phyloP scores from a whole-genome alignment of 129 eudicot species.

The Chrysanthemum makinoi region DNA sequence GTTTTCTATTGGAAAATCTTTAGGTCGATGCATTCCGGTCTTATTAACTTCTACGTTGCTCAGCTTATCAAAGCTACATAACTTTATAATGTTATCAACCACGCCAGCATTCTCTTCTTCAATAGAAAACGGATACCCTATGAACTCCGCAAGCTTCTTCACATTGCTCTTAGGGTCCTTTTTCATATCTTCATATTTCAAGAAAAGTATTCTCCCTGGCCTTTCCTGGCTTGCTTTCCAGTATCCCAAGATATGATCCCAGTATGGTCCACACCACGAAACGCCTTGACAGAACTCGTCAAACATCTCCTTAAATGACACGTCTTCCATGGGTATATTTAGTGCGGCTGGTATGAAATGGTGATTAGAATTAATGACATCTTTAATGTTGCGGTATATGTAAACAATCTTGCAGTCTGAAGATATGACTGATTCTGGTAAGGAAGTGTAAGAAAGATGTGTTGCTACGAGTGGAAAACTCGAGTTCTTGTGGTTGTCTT shows the following conservation, averaged over 20 bases:
- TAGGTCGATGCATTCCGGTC: neutral
- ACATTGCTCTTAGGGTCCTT: neutral
- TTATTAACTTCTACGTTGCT: conserved; percentile 8
- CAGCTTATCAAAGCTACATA: conserved; percentile 14
- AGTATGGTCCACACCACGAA: conserved; percentile 6
- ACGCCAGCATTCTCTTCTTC: conserved; percentile 4
- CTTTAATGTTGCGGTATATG: conserved; percentile 32
- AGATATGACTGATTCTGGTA: conserved; percentile 19
- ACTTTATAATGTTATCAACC: neutral
- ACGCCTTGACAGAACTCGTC: conserved; percentile 5
- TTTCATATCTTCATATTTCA: conserved; percentile 15
- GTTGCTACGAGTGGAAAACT: conserved; percentile 24
- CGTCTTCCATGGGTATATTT: neutral
- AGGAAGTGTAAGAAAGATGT: conserved; percentile 24
- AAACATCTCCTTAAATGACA: neutral
- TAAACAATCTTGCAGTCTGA: conserved; percentile 36
- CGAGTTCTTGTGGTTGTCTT: neutral
- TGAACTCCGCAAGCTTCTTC: conserved; percentile 8
- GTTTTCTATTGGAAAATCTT: neutral
- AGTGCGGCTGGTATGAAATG: neutral
- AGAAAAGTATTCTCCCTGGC: neutral
- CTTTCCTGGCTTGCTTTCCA: conserved; percentile 17
- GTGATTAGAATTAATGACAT: conserved; percentile 6
- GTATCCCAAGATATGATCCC: conserved; percentile 16
- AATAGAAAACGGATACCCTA: neutral